Evolutionary conservation across 257 asterid species (phyloP).

Genomic region (Avicennia marina): DNA sequence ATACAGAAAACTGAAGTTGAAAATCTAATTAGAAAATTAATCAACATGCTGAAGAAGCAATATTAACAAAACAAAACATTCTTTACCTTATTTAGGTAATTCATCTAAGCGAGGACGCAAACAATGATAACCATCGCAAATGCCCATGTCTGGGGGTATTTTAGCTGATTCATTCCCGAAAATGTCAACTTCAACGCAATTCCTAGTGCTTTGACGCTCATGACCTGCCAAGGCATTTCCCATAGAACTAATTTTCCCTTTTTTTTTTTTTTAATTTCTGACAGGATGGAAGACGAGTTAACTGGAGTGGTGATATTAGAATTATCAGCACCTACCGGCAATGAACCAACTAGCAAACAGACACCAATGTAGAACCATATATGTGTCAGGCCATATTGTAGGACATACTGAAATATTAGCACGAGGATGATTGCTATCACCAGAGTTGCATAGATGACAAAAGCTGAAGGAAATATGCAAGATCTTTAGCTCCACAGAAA

Average conservation of each 20-base stretch:
- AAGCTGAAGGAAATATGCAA: conserved; percentile 22
- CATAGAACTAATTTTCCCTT: too few species aligned
- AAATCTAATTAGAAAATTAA: too few species aligned
- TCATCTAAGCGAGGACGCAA: conserved; percentile 58
- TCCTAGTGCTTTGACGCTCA: conserved; percentile 78
- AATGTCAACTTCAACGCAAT: conserved; percentile 71
- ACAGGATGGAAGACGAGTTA: neutral
- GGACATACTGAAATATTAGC: conserved; percentile 38
- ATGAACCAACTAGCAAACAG: conserved; percentile 48
- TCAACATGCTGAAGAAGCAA: too few species aligned
- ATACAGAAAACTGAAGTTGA: too few species aligned
- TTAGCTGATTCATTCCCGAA: conserved; percentile 62
- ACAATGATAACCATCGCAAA: conserved; percentile 47
- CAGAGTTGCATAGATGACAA: conserved; percentile 36
- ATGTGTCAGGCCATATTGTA: conserved; percentile 48
- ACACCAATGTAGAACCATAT: conserved; percentile 41
- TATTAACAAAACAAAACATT: neutral
- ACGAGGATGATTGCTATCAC: conserved; percentile 30
- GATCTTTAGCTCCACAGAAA: conserved; percentile 18
- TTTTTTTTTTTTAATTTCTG: too few species aligned
- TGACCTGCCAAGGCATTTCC: conserved; percentile 37
- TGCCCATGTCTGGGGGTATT: conserved; percentile 67
- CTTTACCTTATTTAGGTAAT: conserved; percentile 60
- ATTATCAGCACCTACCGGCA: conserved; percentile 47
- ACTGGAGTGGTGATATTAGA: neutral